Evolutionary conservation across 805 yeast genomes (phyloP), one percentile per base, ranked within the genome.

Genomic region (Pichia occidentalis): DNA sequence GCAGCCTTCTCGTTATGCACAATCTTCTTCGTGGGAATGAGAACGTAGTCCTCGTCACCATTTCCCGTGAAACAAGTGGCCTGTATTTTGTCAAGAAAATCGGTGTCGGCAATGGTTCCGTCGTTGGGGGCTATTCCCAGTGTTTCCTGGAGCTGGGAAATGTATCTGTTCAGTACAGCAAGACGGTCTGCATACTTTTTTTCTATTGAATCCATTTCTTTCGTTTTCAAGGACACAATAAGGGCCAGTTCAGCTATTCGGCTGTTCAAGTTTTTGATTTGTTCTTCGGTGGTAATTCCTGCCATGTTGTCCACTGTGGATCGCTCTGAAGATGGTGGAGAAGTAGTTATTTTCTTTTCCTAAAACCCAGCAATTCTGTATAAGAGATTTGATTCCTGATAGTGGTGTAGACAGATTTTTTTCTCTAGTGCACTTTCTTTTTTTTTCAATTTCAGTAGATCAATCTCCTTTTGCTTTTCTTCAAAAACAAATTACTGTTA

Each of bases 221-320:
- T 54, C 23, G 65, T 63, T 46, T 68, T 69, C 27, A 53, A 49
- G 5, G 51, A 47, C 10, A 68, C 58, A 2, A 56, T 54, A 33
- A 56, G 45, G 1, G 73, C 73, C n/a, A 70, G 54, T 9, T 45
- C 40, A 5, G 50, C 30, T 17, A 57, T 43, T 13, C 51, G 44
- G n/a, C 32, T 39, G 27, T 47, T 52, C 5, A 56, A 36, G 25
- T 44, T 44, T 11, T 40, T 47, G 5, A 52, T 36, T 28, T 52
- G 48, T 9, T 31, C 12, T 32, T 44, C 44, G 9, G 21, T 24
- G 14, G 13, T 25, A 23, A 33, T 33, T 23, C 7, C 25, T 28
- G 14, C 34, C 27, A 7, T 14, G 37, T 11, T 24, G 11, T 12
- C 17, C 20, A 12, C 26, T 22, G n/a, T 32, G 17, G 27, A 17